Evolutionary conservation across 805 yeast species (phyloP).

Genomic region (Ogataea chonburiensis): DNA sequence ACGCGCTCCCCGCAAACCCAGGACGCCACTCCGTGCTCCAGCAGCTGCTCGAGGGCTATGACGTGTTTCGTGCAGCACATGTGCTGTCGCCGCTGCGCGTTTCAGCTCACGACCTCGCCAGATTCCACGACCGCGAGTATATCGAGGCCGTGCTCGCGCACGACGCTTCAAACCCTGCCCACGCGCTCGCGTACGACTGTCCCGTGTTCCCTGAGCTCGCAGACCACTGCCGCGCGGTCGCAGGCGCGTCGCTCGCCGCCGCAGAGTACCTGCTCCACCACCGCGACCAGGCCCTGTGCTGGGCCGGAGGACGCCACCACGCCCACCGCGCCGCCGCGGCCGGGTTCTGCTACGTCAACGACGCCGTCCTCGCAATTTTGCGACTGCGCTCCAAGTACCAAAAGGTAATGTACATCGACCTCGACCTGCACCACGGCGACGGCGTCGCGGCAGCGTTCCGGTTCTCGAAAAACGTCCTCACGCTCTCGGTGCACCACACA

Average conservation of each 20-base stretch:
- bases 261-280: constrained; percentile 36
- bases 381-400: constrained; percentile 45
- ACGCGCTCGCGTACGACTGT: constrained; percentile 62
- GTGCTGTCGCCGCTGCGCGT: constrained; percentile 31
- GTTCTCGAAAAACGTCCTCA: constrained; percentile 52
- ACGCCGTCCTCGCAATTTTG: constrained; percentile 57
- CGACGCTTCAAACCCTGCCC: constrained; percentile 21
- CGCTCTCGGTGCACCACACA: constrained; percentile 61
- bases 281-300: constrained; percentile 52
- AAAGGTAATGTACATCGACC: constrained; percentile 59
- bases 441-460: constrained; percentile 71
- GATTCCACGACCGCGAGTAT: constrained; percentile 45
- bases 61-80: constrained; percentile 31
- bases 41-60: constrained; percentile 42
- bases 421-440: constrained; percentile 80
- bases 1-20: constrained; percentile 51
- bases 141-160: constrained; percentile 39
- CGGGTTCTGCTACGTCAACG: constrained; percentile 76
- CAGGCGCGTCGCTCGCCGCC: constrained; percentile 58
- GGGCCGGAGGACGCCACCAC: constrained; percentile 84
- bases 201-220: constrained; percentile 55
- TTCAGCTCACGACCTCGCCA: constrained; percentile 37
- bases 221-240: constrained; percentile 46
- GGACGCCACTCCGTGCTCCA: constrained; percentile 48
- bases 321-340: constrained; percentile 52